Conservation (phyloP, 2,329 filamentous ascomycete genomes). For the Sclerotinia borealis region DNA sequence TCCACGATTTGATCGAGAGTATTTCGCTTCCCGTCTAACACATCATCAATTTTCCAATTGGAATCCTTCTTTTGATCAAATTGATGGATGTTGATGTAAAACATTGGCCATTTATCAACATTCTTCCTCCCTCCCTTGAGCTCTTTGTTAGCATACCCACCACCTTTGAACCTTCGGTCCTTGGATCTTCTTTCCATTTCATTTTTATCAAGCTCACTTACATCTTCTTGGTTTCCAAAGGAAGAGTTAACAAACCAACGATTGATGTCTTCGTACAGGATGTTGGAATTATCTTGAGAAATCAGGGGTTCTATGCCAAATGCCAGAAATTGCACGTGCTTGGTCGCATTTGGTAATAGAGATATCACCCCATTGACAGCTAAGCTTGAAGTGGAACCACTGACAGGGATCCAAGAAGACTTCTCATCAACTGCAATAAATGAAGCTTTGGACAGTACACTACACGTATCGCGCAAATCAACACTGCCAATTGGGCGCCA, state of each 20-base stretch:
- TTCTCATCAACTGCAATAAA: conserved; percentile 49
- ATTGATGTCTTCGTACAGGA: conserved; percentile 75
- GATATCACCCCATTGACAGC: conserved; percentile 67
- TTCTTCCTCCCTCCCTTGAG: conserved; percentile 52
- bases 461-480: conserved; percentile 34
- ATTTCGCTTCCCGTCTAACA: conserved; percentile 42
- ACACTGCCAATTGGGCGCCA: background rate
- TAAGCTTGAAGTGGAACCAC: conserved; percentile 56
- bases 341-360: conserved; percentile 62
- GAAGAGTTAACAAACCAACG: conserved; percentile 66
- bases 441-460: conserved; percentile 59
- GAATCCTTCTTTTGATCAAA: background rate
- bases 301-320: conserved; percentile 64
- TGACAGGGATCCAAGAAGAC: conserved; percentile 62
- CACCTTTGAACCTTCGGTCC: conserved; percentile 40
- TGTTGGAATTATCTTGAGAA: conserved; percentile 49
- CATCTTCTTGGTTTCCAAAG: conserved; percentile 60
- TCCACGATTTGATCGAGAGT: conserved; percentile 47
- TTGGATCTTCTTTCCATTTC: conserved; percentile 34
- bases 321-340: conserved; percentile 73
- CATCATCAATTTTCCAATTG: conserved; percentile 32
- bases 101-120: conserved; percentile 83
- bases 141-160: conserved; percentile 45
- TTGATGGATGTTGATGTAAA: conserved; percentile 63
- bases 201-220: conserved; percentile 31